Percentiles rank a stretch among this genome's conserved stretches.
phyloP scores from a whole-genome alignment of 2,329 filamentous ascomycete genomes.

The Curvularia sp. region DNA sequence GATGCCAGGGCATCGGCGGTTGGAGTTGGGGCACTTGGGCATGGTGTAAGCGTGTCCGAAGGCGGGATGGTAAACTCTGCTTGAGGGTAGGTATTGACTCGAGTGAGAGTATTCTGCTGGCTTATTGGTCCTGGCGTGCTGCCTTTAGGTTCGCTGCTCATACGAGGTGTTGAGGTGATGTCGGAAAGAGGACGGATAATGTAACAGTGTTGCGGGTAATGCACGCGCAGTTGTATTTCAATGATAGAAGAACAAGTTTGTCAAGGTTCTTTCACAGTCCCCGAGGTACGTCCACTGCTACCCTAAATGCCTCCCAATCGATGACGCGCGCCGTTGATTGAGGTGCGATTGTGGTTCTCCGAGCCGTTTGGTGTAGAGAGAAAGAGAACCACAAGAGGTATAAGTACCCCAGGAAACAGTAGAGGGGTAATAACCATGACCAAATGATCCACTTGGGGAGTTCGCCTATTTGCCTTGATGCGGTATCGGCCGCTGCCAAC shows the following conservation, averaged over 20 bases:
- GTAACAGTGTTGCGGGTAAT: slow-evolving; percentile 8
- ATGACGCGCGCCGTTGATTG: slow-evolving; percentile 11
- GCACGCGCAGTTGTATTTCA: slow-evolving; percentile 4
- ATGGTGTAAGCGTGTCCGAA: slow-evolving; percentile 39
- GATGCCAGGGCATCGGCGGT: slow-evolving; percentile 45
- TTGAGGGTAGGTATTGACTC: slow-evolving; percentile 39
- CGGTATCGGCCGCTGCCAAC: slow-evolving; percentile 34
- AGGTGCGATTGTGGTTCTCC: slow-evolving; percentile 13
- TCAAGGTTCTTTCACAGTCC: slow-evolving; percentile 10
- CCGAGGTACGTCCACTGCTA: slow-evolving; percentile 8
- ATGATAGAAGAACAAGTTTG: not conserved
- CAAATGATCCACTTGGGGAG: slow-evolving; percentile 15
- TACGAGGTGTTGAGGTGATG: slow-evolving; percentile 27
- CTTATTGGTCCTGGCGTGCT: slow-evolving; percentile 54
- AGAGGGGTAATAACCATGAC: slow-evolving; percentile 16
- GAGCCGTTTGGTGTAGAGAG: slow-evolving; percentile 7
- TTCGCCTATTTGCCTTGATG: slow-evolving; percentile 22
- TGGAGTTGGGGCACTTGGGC: slow-evolving; percentile 47
- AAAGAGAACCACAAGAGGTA: slow-evolving; percentile 8
- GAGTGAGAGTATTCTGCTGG: slow-evolving; percentile 31
- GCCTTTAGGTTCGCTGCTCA: slow-evolving; percentile 50
- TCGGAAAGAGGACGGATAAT: not conserved
- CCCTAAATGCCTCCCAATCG: slow-evolving; percentile 9
- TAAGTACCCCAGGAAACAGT: slow-evolving; percentile 6
- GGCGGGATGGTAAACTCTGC: slow-evolving; percentile 45